phyloP scores from a whole-genome alignment of 176 grass and related monocot genomes.

The Coix lacrymajobi region DNA sequence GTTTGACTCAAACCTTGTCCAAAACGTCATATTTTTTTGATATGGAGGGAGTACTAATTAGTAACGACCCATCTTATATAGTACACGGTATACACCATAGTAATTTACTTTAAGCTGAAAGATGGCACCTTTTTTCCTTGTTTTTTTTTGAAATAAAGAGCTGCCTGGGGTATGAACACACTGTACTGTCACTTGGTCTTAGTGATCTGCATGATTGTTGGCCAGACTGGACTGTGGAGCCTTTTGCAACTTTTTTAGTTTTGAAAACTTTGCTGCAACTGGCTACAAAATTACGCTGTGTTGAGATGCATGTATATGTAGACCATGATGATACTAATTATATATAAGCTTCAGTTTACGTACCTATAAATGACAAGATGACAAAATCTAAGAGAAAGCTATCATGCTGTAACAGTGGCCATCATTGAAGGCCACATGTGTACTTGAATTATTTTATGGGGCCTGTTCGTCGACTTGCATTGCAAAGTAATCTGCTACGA shows the following conservation, averaged over 20 bases:
- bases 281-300: conserved; percentile 39
- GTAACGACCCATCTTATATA: background rate
- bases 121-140: background rate
- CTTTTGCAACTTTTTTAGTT: conserved; percentile 21
- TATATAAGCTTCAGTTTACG: conserved; percentile 32
- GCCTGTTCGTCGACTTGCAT: background rate
- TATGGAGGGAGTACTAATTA: no score
- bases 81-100: background rate
- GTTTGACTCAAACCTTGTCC: no score
- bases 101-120: background rate
- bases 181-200: conserved; percentile 25
- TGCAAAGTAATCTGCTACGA: background rate
- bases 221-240: conserved; percentile 28
- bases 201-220: conserved; percentile 38
- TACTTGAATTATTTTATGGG: conserved; percentile 33
- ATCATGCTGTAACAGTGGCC: conserved; percentile 26
- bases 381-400: conserved; percentile 32
- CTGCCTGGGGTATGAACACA: background rate
- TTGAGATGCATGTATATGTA: conserved; percentile 29
- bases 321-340: conserved; percentile 46
- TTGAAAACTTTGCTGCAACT: conserved; percentile 34
- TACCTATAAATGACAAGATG: conserved; percentile 42
- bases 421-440: conserved; percentile 43
- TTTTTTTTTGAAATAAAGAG: background rate
- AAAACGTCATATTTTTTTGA: no score